These are phyloP conservation scores for Rhododendron mucronatum DNA, from an alignment of 148 eudicot species.

Conservation along the genomic window DNA sequence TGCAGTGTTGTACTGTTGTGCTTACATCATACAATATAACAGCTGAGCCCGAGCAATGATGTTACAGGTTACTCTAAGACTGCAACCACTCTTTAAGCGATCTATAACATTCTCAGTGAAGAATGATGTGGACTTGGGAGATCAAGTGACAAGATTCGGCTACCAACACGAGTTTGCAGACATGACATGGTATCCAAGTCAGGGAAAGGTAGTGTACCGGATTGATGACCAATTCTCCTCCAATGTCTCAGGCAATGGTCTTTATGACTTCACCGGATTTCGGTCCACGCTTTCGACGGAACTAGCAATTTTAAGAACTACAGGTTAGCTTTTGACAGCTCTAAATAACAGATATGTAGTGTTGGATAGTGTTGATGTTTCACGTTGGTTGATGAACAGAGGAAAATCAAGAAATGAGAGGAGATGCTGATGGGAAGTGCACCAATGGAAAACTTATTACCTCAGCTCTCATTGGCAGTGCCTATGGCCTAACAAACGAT, in stretches of 20 bases:
- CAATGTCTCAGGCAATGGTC: conserved; percentile 39
- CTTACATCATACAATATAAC: not conserved
- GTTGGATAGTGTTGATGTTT: not conserved
- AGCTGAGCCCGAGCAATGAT: not conserved
- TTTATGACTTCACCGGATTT: conserved; percentile 41
- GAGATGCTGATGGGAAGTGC: conserved; percentile 50
- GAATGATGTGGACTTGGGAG: conserved; percentile 32
- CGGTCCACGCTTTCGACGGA: conserved; percentile 34
- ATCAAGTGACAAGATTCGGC: conserved; percentile 43
- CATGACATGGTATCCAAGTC: conserved; percentile 64
- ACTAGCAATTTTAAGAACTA: conserved; percentile 27
- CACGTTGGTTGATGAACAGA: conserved; percentile 22
- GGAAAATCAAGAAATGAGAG: conserved; percentile 41
- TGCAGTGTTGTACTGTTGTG: not conserved
- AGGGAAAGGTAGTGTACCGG: conserved; percentile 40
- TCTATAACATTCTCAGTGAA: conserved; percentile 28
- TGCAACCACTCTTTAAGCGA: conserved; percentile 62
- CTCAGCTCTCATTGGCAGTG: conserved; percentile 23
- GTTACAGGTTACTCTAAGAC: conserved; percentile 53
- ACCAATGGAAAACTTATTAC: conserved; percentile 19
- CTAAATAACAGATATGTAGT: not conserved
- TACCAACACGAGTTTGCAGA: conserved; percentile 62
- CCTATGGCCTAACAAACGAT: conserved; percentile 53
- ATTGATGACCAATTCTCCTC: conserved; percentile 47
- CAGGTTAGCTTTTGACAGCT: conserved; percentile 23